phyloP scores from a whole-genome alignment of 1,284 basidiomycete genomes.

The Peniophora sp. region DNA sequence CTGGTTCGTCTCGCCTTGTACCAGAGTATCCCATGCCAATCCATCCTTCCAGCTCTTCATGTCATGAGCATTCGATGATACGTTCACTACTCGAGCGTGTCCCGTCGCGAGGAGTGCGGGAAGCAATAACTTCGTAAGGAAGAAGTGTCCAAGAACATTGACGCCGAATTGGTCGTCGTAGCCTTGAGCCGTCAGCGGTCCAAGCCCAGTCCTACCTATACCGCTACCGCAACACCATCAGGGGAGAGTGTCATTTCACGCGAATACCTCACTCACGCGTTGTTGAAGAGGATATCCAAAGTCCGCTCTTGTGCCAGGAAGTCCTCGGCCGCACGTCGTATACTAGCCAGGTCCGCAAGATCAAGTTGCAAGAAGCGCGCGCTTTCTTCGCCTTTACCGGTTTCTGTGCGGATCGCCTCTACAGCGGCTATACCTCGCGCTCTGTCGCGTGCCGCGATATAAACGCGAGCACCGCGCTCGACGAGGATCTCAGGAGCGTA shows the following conservation, averaged over 20 bases:
- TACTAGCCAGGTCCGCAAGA: slow-evolving; percentile 33
- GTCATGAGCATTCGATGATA: slow-evolving; percentile 6
- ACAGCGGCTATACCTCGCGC: slow-evolving; percentile 33
- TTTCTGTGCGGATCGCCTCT: slow-evolving; percentile 26
- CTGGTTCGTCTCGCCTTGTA: neutral
- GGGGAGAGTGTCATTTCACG: neutral
- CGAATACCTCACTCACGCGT: slow-evolving; percentile 26
- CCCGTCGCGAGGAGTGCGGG: slow-evolving; percentile 24
- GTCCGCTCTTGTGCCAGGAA: slow-evolving; percentile 33
- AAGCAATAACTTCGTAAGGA: slow-evolving; percentile 30
- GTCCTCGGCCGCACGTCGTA: slow-evolving; percentile 32
- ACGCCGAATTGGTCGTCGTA: slow-evolving; percentile 41
- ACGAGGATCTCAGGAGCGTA: slow-evolving; percentile 23
- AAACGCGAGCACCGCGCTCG: slow-evolving; percentile 40
- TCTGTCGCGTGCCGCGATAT: slow-evolving; percentile 37
- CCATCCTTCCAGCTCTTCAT: neutral
- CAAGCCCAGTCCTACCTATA: slow-evolving; percentile 26
- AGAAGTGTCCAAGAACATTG: slow-evolving; percentile 27
- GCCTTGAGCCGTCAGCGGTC: slow-evolving; percentile 26
- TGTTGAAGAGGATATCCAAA: slow-evolving; percentile 43
- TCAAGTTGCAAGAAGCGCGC: slow-evolving; percentile 36
- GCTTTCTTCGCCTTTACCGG: slow-evolving; percentile 17
- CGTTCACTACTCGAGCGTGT: slow-evolving; percentile 25
- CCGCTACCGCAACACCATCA: slow-evolving; percentile 31
- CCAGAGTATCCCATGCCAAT: neutral